phyloP scores from a whole-genome alignment of 1,139 yeast genomes.

The Yamadazyma songkhlaensis region DNA sequence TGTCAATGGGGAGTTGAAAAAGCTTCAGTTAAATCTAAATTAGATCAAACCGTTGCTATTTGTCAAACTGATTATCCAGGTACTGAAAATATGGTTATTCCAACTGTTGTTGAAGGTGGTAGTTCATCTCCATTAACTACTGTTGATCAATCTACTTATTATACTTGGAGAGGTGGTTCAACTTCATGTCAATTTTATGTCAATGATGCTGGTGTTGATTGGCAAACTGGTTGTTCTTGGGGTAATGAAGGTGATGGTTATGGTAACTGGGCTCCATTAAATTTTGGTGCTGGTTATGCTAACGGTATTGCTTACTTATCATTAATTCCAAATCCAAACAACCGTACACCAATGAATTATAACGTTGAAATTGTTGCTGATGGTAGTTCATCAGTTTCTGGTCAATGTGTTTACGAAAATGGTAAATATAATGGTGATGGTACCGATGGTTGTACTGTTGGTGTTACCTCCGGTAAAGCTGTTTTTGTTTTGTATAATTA shows the following conservation, averaged over 20 bases:
- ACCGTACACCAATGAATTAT: slow-evolving; percentile 57
- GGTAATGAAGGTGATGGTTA: slow-evolving; percentile 60
- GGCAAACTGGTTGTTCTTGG: slow-evolving; percentile 76
- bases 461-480: slow-evolving; percentile 65
- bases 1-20: slow-evolving; percentile 76
- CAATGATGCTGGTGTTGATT: slow-evolving; percentile 74
- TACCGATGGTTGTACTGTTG: slow-evolving; percentile 74
- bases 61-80: slow-evolving; percentile 91
- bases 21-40: slow-evolving; percentile 58
- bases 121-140: slow-evolving; percentile 56
- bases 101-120: slow-evolving; percentile 68
- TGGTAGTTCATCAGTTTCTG: slow-evolving; percentile 51
- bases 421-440: slow-evolving; percentile 64
- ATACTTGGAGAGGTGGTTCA: slow-evolving; percentile 59
- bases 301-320: slow-evolving; percentile 67
- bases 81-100: slow-evolving; percentile 83
- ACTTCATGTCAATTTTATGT: slow-evolving; percentile 82
- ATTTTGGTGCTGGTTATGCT: slow-evolving; percentile 70
- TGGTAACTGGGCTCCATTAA: slow-evolving; percentile 86
- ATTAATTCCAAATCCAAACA: slow-evolving; percentile 81
- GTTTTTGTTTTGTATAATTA: slow-evolving; percentile 54
- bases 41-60: slow-evolving; percentile 60
- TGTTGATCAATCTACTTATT: slow-evolving; percentile 62
- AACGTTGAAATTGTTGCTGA: slow-evolving; percentile 68
- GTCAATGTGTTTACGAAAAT: slow-evolving; percentile 61